Evolutionary conservation across 2,329 filamentous ascomycete genomes (phyloP), one percentile per base, ranked within the genome.

Genomic region (Leptoxyphium fumago): DNA sequence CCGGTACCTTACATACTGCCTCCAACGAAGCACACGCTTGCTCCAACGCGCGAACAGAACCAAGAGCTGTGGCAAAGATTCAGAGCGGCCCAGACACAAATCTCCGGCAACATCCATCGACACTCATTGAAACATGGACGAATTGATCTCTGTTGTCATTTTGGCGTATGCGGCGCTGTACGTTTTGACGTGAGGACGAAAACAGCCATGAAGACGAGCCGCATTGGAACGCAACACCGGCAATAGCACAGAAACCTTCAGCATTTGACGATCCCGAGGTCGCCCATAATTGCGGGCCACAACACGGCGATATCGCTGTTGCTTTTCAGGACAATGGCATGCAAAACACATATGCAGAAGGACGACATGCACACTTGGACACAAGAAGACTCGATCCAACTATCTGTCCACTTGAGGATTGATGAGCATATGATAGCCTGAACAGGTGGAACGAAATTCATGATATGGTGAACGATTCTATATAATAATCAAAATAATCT

Each of bases 141-240:
- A 42, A 28, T 42, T 49, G 21, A 29, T 49, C 18, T 45, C 47
- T 21, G 43, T 49, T 38, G 43, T 49, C 18, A 41, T 49, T 9
- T 17, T 49, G 45, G 47, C 47, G 11, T 49, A 49, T 29, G 47
- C 47, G 5, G 47, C 47, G 9, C 43, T 47, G 9, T 49, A 49
- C 38, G 32, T 49, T 34, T 42, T 49, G 29, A 48, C 47, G 29
- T 48, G 44, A 48, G 44, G 11, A 2, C 9, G 15, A 36, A 43
- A 14, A 29, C 41, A 26, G 21, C 21, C 21, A 26, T 7, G 21
- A 7, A 26, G 21, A 26, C 21, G 21, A 26, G 21, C 21, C 7
- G 21, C 21, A 26, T 26, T 26, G 3, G 21, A 26, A 26, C 21
- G 7, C 21, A 26, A 7, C 21, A 26, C 3, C 7, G 21, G 21